Evolutionary conservation across 116 monocot genomes (phyloP).

Genomic region (Papilionanthe hybrid): DNA sequence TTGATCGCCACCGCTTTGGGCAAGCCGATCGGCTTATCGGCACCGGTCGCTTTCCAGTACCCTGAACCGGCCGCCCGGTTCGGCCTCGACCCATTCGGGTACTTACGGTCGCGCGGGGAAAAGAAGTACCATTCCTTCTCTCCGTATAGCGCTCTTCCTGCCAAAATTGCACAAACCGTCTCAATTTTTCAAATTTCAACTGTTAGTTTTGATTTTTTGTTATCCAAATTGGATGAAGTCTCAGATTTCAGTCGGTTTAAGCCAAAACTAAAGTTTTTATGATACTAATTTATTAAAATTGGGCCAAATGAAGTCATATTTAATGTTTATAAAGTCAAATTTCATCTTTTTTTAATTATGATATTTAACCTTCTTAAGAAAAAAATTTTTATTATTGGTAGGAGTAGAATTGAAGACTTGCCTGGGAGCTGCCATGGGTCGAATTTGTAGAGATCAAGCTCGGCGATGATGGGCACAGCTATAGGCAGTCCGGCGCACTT

Average conservation of each 20-base stretch:
- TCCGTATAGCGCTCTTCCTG: constrained; percentile 24
- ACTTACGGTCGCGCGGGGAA: constrained; percentile 55
- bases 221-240: too few relatives aligned
- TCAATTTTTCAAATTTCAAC: not conserved
- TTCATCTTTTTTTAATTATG: too few relatives aligned
- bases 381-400: too few relatives aligned
- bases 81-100: constrained; percentile 58
- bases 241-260: too few relatives aligned
- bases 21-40: constrained; percentile 51
- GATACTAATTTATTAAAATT: too few relatives aligned
- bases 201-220: too few relatives aligned
- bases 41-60: constrained; percentile 69
- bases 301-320: too few relatives aligned
- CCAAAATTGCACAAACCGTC: too few relatives aligned
- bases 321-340: too few relatives aligned
- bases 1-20: constrained; percentile 58
- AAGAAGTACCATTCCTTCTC: constrained; percentile 77
- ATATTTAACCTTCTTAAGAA: too few relatives aligned
- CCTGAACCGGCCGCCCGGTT: constrained; percentile 54
- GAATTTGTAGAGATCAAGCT: constrained; percentile 45
- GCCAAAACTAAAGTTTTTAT: too few relatives aligned
- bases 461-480: constrained; percentile 27
- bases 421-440: constrained; percentile 52
- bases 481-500: constrained; percentile 25
- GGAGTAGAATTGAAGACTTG: not conserved